These are phyloP conservation scores for Lipomyces yarrowii DNA, from an alignment of 1,139 yeast genomes.

Conservation along the genomic window DNA sequence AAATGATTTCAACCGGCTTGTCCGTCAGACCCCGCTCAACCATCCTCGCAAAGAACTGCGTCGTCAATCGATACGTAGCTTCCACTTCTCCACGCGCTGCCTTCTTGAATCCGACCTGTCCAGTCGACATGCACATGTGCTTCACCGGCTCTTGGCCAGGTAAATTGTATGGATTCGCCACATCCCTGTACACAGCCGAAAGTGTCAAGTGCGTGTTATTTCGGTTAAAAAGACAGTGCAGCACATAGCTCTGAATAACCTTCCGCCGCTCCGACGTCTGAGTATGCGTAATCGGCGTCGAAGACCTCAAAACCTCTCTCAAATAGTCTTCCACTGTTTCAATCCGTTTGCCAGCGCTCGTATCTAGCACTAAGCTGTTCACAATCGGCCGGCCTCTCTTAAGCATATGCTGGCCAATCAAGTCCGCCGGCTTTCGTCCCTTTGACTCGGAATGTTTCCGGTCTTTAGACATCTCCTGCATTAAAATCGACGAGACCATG, in stretches of 20 bases:
- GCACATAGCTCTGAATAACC: conserved; percentile 57
- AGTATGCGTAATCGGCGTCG: neutral
- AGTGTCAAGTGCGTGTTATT: conserved; percentile 84
- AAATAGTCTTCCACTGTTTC: neutral
- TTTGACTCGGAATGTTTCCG: neutral
- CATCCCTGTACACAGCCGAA: conserved; percentile 61
- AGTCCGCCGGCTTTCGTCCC: neutral
- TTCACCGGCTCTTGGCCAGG: conserved; percentile 79
- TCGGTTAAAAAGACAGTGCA: conserved; percentile 75
- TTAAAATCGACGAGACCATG: neutral
- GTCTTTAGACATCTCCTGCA: neutral
- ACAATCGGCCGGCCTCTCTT: neutral
- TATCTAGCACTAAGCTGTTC: neutral
- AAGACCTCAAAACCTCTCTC: neutral
- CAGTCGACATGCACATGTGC: conserved; percentile 52
- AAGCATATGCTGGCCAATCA: neutral
- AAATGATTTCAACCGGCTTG: conserved; percentile 57
- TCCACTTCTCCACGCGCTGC: conserved; percentile 81
- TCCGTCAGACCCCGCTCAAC: conserved; percentile 54
- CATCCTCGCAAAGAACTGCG: conserved; percentile 71
- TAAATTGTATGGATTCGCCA: conserved; percentile 77
- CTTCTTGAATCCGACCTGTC: conserved; percentile 49
- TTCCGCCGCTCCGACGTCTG: conserved; percentile 31
- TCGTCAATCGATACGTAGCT: conserved; percentile 86
- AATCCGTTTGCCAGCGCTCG: neutral